phyloP scores from a whole-genome alignment of 345 rosid species.

The Citrus mangshanensis region DNA sequence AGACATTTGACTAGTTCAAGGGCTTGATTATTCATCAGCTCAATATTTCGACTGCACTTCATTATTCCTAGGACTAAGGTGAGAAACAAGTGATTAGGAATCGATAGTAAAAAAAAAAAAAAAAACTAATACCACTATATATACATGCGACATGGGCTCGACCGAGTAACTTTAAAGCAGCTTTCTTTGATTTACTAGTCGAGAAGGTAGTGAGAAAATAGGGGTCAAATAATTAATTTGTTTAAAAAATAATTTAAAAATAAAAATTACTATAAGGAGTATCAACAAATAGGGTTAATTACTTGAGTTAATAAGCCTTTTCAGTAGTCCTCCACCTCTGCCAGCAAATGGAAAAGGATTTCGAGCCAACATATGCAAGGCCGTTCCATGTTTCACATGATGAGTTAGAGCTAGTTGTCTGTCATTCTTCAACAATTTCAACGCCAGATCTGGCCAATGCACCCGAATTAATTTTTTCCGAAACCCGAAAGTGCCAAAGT shows the following conservation, averaged over 20 bases:
- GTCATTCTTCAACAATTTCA: neutral
- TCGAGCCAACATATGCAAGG: neutral
- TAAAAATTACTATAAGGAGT: too few species aligned
- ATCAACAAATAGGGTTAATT: neutral
- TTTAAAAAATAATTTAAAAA: too few species aligned
- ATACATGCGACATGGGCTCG: too few species aligned
- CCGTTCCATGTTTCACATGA: neutral
- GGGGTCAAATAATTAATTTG: too few species aligned
- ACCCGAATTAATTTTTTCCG: neutral
- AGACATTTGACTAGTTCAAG: neutral
- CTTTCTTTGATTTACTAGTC: too few species aligned
- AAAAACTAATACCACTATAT: too few species aligned
- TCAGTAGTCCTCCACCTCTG: neutral
- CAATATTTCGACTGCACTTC: too few species aligned
- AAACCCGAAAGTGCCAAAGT: too few species aligned
- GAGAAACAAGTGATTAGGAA: too few species aligned
- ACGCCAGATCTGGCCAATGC: neutral
- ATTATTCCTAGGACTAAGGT: neutral
- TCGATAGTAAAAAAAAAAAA: too few species aligned
- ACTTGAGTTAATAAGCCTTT: neutral
- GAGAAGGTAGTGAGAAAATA: too few species aligned
- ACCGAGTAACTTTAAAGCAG: too few species aligned
- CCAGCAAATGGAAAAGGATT: neutral
- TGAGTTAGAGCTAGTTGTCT: neutral
- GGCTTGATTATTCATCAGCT: neutral